Base-by-base conservation (phyloP, 768 basidiomycete species). In the Trametes meyenii region DNA sequence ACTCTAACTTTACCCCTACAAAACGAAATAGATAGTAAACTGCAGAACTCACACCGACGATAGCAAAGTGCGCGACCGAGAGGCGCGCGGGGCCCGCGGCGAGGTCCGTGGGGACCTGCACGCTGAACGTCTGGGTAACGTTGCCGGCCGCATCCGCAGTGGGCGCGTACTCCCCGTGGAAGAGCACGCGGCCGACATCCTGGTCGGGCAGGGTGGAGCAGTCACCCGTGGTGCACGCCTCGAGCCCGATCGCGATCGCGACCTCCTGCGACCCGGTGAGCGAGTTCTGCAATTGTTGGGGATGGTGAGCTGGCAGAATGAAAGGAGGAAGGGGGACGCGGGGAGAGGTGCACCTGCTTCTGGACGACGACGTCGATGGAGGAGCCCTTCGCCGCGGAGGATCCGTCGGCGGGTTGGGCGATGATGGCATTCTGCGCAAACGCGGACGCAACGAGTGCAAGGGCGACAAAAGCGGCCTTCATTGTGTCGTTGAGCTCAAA, bases 381-480 rank as follows among this genome's bases (percentile, higher is more conserved):
- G n/a, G 21, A 17, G 36, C 50, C 38, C 38, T 38, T 16, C 36
- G 13, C 11, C 21, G 14, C 23, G 21, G 21, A 19, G 26, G 50
- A 13, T 11, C 50, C 50, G 5, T 36, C 38, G 21, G 50, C 19
- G 23, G 50, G 50, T 3, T 10, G 19, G 11, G 21, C 10, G 19
- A 52, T 52, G 3, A 19, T 16, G 36, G 23, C 50, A 21, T 12
- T 24, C 50, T 52, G 50, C 3, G 50, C 50, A 17, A 52, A 24
- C 21, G 50, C 50, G 4, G 50, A 38, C 19, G n/a, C 50, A 14
- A 11, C 50, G 36, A 52, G 23, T 11, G 50, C 50, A 23, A 39
- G 36, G 5, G 50, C 50, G 19, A 52, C 50, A 19, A 52, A 52
- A 16, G 23, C 35, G 23, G 50, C 50, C 50, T 52, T 52, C 50